phyloP scores from a whole-genome alignment of 2,329 filamentous ascomycete genomes.

The Xylaria sp. region DNA sequence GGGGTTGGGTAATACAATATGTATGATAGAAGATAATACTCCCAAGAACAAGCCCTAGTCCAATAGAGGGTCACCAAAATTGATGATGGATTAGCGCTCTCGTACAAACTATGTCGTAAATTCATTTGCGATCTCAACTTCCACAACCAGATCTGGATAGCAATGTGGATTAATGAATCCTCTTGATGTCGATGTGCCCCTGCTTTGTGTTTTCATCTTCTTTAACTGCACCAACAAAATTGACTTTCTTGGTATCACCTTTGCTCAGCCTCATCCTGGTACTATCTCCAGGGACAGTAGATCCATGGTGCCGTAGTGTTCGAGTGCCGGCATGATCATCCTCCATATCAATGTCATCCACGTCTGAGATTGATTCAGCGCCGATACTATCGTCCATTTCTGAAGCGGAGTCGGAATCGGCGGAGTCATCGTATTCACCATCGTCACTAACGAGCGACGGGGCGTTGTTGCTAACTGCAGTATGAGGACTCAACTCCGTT shows the following conservation, averaged over 20 bases:
- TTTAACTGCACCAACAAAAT: slow-evolving; percentile 64
- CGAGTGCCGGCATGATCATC: slow-evolving; percentile 63
- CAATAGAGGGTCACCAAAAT: slow-evolving; percentile 35
- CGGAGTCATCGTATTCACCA: slow-evolving; percentile 79
- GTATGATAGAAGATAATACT: slow-evolving; percentile 39
- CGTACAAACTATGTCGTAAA: slow-evolving; percentile 31
- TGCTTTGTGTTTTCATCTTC: slow-evolving; percentile 53
- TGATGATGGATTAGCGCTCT: slow-evolving; percentile 6
- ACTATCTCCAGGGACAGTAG: slow-evolving; percentile 49
- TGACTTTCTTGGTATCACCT: slow-evolving; percentile 66
- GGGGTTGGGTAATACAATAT: slow-evolving; percentile 44
- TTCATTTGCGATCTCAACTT: slow-evolving; percentile 26
- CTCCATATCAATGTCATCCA: slow-evolving; percentile 71
- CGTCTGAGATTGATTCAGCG: slow-evolving; percentile 68
- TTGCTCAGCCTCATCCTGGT: slow-evolving; percentile 63
- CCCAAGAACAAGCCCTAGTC: slow-evolving; percentile 38
- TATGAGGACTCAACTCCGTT: slow-evolving; percentile 74
- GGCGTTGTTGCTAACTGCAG: slow-evolving; percentile 77
- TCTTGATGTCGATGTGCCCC: slow-evolving; percentile 44
- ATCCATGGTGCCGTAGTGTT: slow-evolving; percentile 56
- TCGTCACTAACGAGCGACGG: slow-evolving; percentile 85
- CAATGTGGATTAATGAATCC: slow-evolving; percentile 20
- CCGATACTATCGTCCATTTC: slow-evolving; percentile 68
- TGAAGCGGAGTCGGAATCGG: slow-evolving; percentile 68
- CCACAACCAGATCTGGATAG: slow-evolving; percentile 1